A percentile compares a stretch with the other conserved stretches of the same genome.
Evolutionary conservation across 1,139 yeast species (phyloP).

Genomic region (Yamadazyma aaseri): DNA sequence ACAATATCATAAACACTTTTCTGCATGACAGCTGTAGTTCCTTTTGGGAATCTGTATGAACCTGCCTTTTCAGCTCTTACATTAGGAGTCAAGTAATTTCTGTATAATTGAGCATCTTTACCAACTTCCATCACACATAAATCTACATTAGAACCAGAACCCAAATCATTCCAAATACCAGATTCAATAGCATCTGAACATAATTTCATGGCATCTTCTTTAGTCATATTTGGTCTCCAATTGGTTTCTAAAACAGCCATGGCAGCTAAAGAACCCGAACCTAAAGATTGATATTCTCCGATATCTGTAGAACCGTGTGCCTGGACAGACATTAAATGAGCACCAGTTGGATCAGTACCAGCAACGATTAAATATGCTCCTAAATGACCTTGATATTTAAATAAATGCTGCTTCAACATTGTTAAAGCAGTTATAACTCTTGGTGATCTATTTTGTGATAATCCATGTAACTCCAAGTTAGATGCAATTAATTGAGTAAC

Average conservation of each 20-base stretch:
- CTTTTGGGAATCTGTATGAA: conserved; percentile 82
- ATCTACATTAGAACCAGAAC: conserved; percentile 97
- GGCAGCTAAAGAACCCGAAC: conserved; percentile 98
- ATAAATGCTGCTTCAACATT: conserved; percentile 89
- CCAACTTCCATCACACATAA: conserved; percentile 94
- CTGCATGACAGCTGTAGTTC: conserved; percentile 83
- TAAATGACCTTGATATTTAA: conserved; percentile 93
- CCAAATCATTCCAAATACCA: conserved; percentile 98
- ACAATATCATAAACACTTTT: conserved; percentile 63
- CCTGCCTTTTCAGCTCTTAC: conserved; percentile 76
- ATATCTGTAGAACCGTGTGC: conserved; percentile 98
- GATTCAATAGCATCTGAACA: conserved; percentile 94
- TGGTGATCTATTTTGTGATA: conserved; percentile 81
- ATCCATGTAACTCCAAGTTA: conserved; percentile 83
- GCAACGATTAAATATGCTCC: conserved; percentile 98
- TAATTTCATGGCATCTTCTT: conserved; percentile 84
- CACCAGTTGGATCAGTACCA: conserved; percentile 95
- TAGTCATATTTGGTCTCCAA: conserved; percentile 76
- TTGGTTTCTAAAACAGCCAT: conserved; percentile 94
- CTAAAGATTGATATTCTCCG: conserved; percentile 88
- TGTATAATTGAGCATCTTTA: conserved; percentile 75
- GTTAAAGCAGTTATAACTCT: conserved; percentile 93
- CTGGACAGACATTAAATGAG: conserved; percentile 87
- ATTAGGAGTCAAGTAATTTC: conserved; percentile 92
- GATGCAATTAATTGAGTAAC: conserved; percentile 91